These are phyloP conservation scores for Penstemon newberryi DNA, from an alignment of 257 asterid genomes.

Conservation along the genomic window DNA sequence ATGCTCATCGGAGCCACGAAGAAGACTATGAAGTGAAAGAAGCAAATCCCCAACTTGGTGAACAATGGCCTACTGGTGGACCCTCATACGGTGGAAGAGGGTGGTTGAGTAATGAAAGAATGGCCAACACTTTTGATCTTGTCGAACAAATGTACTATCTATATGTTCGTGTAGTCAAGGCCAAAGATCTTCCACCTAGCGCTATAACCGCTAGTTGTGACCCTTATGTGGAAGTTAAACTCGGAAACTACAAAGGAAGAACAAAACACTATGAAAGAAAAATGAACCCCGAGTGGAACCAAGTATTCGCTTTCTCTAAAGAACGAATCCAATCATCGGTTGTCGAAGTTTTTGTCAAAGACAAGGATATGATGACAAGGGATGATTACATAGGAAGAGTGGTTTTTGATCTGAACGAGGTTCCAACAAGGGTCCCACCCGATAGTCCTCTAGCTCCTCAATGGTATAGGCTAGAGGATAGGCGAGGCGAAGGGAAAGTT, in stretches of 20 bases:
- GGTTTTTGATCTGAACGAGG: constrained; percentile 30
- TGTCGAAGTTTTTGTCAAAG: constrained; percentile 29
- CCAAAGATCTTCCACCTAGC: constrained; percentile 23
- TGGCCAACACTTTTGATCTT: constrained; percentile 23
- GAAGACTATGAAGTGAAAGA: constrained; percentile 47
- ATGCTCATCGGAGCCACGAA: constrained; percentile 23
- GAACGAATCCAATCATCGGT: constrained; percentile 30
- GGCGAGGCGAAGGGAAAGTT: constrained; percentile 23
- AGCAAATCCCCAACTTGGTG: constrained; percentile 15
- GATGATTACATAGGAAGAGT: constrained; percentile 31
- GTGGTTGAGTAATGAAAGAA: constrained; percentile 20
- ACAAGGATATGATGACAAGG: constrained; percentile 25
- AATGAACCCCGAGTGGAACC: constrained; percentile 36
- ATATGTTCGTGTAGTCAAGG: constrained; percentile 27
- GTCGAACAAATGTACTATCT: constrained; percentile 31
- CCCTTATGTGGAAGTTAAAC: constrained; percentile 27
- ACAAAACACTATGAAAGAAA: constrained; percentile 29
- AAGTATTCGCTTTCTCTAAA: constrained; percentile 35
- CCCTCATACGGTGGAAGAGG: constrained; percentile 15
- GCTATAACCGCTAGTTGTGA: constrained; percentile 10
- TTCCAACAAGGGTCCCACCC: constrained; percentile 32
- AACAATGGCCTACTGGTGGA: constrained; percentile 1
- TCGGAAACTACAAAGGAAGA: constrained; percentile 25
- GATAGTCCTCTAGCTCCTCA: constrained; percentile 38
- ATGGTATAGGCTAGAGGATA: constrained; percentile 34